Percentiles rank a stretch among this genome's conserved stretches.
Evolutionary conservation across 23 red algal genomes (phyloP).

Genomic region (Rhodosorus marinus): DNA sequence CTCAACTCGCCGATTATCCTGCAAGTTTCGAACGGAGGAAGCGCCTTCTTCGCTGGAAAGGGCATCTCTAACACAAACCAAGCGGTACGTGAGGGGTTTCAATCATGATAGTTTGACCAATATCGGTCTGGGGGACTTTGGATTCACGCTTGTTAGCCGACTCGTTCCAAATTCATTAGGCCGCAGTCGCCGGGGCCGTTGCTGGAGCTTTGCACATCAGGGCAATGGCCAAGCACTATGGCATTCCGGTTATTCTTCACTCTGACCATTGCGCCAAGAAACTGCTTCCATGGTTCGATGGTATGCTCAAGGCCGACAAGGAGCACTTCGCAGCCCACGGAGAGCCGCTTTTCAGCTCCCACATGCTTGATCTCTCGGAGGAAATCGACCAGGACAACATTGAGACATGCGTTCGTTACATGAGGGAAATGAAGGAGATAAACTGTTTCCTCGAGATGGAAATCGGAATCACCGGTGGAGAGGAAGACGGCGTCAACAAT

Average conservation of each 20-base stretch:
- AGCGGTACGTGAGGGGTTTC: no score
- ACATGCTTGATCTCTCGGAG: slow-evolving; percentile 59
- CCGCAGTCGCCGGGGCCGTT: slow-evolving; percentile 22
- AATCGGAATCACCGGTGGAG: slow-evolving; percentile 50
- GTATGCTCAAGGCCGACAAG: slow-evolving; percentile 55
- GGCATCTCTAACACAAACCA: no score
- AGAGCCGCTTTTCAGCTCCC: slow-evolving; percentile 34
- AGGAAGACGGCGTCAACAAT: slow-evolving; percentile 57
- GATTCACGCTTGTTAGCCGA: no score
- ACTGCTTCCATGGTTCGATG: slow-evolving; percentile 56
- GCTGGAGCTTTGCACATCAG: slow-evolving; percentile 26
- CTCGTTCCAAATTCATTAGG: slow-evolving; percentile 15
- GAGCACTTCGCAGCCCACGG: slow-evolving; percentile 39
- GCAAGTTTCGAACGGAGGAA: slow-evolving; percentile 44
- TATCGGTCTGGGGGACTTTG: no score
- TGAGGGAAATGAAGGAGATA: slow-evolving; percentile 37
- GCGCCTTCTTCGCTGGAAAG: slow-evolving; percentile 34
- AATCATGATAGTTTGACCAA: no score
- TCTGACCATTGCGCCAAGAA: slow-evolving; percentile 65
- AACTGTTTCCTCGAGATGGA: slow-evolving; percentile 58
- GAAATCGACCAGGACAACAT: slow-evolving; percentile 57
- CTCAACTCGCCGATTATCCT: slow-evolving; percentile 48
- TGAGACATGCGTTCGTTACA: slow-evolving; percentile 35
- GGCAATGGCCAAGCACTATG: slow-evolving; percentile 24
- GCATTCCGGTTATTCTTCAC: slow-evolving; percentile 44